These are phyloP conservation scores for Botrytis squamosa DNA, from an alignment of 2,329 filamentous ascomycete species.

Conservation along the genomic window DNA sequence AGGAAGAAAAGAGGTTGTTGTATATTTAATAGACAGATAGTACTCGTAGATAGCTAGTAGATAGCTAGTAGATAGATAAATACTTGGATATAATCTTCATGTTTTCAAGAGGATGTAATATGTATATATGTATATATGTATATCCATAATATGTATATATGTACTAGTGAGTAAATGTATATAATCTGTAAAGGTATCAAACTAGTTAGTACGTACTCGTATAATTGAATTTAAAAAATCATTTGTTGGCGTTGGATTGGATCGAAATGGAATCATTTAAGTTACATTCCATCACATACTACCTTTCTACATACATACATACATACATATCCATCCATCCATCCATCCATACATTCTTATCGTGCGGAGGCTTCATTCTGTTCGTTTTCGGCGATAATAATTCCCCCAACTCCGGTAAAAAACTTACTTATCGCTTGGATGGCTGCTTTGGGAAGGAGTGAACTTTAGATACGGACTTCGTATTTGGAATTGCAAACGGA, in stretches of 20 bases:
- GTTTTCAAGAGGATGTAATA: background rate
- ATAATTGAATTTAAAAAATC: background rate
- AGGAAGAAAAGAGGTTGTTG: background rate
- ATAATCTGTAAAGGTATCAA: background rate
- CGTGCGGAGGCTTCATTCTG: background rate
- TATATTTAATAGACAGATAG: background rate
- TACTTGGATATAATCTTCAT: background rate
- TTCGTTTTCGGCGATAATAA: background rate
- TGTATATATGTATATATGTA: background rate
- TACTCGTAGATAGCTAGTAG: background rate
- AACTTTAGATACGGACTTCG: background rate
- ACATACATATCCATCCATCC: too few species aligned
- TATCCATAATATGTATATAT: background rate
- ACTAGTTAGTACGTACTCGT: background rate
- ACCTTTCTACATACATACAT: background rate
- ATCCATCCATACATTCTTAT: background rate
- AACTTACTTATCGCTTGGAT: background rate
- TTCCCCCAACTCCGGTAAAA: background rate
- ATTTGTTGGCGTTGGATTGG: background rate
- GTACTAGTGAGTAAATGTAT: background rate
- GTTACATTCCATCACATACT: background rate
- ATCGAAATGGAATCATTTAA: too few species aligned
- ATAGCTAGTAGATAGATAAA: background rate
- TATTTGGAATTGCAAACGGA: background rate
- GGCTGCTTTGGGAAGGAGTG: background rate